These are phyloP conservation scores for Diplodia seriata DNA, from an alignment of 2,329 filamentous ascomycete genomes.

Conservation along the genomic window DNA sequence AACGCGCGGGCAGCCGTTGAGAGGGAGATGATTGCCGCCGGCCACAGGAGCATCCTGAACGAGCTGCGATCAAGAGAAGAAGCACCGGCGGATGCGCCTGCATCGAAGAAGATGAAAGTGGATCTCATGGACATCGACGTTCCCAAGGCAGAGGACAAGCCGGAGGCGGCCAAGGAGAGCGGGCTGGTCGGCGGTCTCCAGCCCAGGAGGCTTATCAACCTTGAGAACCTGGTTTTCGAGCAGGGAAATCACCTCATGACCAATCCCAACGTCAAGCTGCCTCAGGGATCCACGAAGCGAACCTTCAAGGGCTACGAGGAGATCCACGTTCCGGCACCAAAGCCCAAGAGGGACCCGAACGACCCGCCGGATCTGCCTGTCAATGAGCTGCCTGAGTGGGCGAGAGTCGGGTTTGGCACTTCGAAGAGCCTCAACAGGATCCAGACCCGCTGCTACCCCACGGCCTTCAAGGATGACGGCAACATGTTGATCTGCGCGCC, in stretches of 20 bases:
- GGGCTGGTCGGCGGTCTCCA: conserved; percentile 79
- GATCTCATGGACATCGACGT: conserved; percentile 87
- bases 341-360: conserved; percentile 80
- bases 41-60: conserved; percentile 83
- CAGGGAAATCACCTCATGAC: conserved; percentile 99
- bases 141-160: conserved; percentile 63
- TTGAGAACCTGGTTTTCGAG: conserved; percentile 96
- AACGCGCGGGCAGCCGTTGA: conserved; percentile 77
- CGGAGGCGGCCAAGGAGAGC: conserved; percentile 51
- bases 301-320: conserved; percentile 99
- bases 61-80: conserved; percentile 79
- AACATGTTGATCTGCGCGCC: conserved; percentile 98
- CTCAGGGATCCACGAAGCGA: conserved; percentile 92
- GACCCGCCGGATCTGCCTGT: conserved; percentile 81
- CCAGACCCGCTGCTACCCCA: conserved; percentile 89
- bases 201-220: conserved; percentile 85
- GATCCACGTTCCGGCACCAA: conserved; percentile 93
- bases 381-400: conserved; percentile 90
- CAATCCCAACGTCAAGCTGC: conserved; percentile 93
- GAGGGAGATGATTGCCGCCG: conserved; percentile 88
- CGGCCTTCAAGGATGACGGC: conserved; percentile 90
- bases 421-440: conserved; percentile 92
- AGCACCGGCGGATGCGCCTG: conserved; percentile 64
- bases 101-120: conserved; percentile 79
- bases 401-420: conserved; percentile 81